Percentiles rank a stretch among this genome's conserved stretches.
phyloP scores from a whole-genome alignment of 176 grass and related monocot genomes.

The Pontederia paniculata region DNA sequence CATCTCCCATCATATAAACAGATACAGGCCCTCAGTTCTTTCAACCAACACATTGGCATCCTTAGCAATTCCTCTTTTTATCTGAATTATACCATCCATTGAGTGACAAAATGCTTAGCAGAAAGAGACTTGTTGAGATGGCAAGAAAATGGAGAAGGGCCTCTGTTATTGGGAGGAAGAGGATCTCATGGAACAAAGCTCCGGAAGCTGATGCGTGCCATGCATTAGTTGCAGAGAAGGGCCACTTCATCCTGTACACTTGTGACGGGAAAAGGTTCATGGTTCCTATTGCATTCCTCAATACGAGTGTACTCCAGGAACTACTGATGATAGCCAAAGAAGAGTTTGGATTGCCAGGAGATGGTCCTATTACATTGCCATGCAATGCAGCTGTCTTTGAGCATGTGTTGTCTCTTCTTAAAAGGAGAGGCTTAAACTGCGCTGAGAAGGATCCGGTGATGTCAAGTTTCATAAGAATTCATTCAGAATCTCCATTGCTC shows the following conservation, averaged over 20 bases:
- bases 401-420: conserved; percentile 19
- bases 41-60: no score
- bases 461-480: conserved; percentile 13
- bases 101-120: no score
- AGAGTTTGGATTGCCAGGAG: conserved; percentile 25
- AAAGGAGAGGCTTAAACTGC: conserved; percentile 8
- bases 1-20: no score
- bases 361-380: conserved; percentile 29
- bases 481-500: not conserved
- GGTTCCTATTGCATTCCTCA: conserved; percentile 14
- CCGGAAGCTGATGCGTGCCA: not conserved
- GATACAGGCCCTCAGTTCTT: no score
- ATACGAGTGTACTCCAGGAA: conserved; percentile 18
- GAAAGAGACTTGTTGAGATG: conserved; percentile 26
- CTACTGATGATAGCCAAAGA: conserved; percentile 35
- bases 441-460: conserved; percentile 17
- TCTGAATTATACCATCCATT: no score
- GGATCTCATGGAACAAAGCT: conserved; percentile 9
- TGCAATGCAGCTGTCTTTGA: conserved; percentile 26
- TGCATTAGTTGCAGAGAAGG: conserved; percentile 11
- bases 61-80: not conserved
- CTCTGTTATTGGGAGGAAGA: conserved; percentile 24
- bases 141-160: conserved; percentile 39
- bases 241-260: conserved; percentile 28
- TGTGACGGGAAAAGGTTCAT: conserved; percentile 22